A percentile compares a stretch with the other conserved stretches of the same genome.
These are phyloP conservation scores for Cryoendolithus antarcticus DNA, from an alignment of 2,329 filamentous ascomycete species.

Conservation along the genomic window DNA sequence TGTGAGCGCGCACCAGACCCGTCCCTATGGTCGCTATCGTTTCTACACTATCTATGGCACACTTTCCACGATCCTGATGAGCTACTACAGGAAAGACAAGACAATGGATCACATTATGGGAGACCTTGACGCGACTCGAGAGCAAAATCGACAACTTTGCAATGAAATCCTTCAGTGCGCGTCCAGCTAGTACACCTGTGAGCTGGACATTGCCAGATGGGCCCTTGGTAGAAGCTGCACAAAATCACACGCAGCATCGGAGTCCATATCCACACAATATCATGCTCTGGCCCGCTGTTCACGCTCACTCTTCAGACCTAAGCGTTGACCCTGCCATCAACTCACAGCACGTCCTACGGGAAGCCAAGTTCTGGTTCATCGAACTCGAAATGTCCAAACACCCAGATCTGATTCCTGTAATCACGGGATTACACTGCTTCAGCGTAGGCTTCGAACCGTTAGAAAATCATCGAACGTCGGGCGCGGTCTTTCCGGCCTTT, in stretches of 20 bases:
- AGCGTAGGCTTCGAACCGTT: conserved; percentile 9
- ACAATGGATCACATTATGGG: conserved; percentile 49
- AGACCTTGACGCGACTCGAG: conserved; percentile 40
- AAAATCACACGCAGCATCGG: conserved; percentile 12
- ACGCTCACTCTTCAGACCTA: conserved; percentile 21
- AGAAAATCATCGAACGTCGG: conserved; percentile 6
- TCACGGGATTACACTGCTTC: conserved; percentile 12
- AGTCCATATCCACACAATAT: conserved; percentile 37
- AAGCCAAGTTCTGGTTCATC: conserved; percentile 27
- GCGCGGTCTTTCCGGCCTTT: conserved; percentile 22
- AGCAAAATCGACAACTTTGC: conserved; percentile 38
- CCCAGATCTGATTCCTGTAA: background rate
- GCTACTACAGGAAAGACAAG: conserved; percentile 43
- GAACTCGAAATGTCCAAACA: background rate
- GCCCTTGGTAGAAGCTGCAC: background rate
- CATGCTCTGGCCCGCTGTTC: conserved; percentile 33
- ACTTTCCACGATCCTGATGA: background rate
- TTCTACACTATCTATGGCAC: too few relatives aligned
- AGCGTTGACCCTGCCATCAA: conserved; percentile 20
- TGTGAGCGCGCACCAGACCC: too few relatives aligned
- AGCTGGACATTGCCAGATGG: background rate
- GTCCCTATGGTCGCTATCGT: too few relatives aligned
- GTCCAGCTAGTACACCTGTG: background rate
- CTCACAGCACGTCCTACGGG: conserved; percentile 23
- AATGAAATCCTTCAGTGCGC: conserved; percentile 5